Evolutionary conservation across 2,329 filamentous ascomycete genomes (phyloP), one percentile per base, ranked within the genome.

Genomic region (Endocalyx cinctus): DNA sequence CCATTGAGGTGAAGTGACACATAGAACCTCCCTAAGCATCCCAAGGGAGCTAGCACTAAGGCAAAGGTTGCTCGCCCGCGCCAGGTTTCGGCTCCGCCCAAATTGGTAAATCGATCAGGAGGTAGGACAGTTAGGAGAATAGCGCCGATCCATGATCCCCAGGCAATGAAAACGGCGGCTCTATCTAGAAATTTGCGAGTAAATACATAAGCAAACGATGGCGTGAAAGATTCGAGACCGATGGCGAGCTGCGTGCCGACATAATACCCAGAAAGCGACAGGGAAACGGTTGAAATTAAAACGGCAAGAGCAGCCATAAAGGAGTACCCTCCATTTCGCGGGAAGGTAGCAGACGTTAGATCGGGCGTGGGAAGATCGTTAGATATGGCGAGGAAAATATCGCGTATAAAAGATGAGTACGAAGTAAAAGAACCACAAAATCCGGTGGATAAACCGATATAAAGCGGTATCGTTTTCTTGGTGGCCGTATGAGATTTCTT

Each of bases 371-470:
- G 67, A 10, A 94, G 62, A 43, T 83, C 73, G 53, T 95, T 92
- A 4, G 85, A 81, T 13, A 94, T 62, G 0, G 86, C 82, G 15
- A 94, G 71, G 54, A 94, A 94, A 11, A 72, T 62, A 49, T 94
- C 89, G 6, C 85, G 74, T 29, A 89, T 80, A 54, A 94, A 94
- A 14, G 82, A 79, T 0, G 88, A 94, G 60, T 95, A 95, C 8
- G 84, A 89, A 0, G 89, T 96, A 51, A 92, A 86, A 45, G 84
- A 89, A 41, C 90, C 87, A 51, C 87, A 94, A 58, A 92, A 92
- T 10, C 84, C 90, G 0, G 84, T 94, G 0, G 86, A 77, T 5
- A 96, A 74, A 31, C 85, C 89, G 38, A 94, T 83, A 54, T 94
- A 95, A 1, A 95, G 68, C 0, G 90, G 89, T 17, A 94, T 84